phyloP scores from a whole-genome alignment of 371 early-diverging fungal species.

The Conidiobolus coronatus region DNA sequence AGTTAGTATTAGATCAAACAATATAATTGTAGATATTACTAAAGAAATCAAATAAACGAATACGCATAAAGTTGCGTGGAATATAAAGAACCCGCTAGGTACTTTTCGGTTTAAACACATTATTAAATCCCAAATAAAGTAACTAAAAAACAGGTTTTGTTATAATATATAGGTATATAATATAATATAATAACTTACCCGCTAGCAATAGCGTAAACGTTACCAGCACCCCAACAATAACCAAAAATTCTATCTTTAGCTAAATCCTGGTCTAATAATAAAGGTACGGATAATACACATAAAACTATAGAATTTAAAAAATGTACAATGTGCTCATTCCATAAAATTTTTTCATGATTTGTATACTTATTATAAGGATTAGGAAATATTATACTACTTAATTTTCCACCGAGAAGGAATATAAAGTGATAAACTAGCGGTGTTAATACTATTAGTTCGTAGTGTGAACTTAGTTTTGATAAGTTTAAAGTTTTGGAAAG shows the following conservation, averaged over 20 bases:
- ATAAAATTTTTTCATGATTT: constrained; percentile 8
- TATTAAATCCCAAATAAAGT: not conserved
- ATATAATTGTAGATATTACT: not conserved
- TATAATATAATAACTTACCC: constrained; percentile 28
- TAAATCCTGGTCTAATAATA: constrained; percentile 35
- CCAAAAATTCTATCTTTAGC: constrained; percentile 45
- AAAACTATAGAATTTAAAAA: constrained; percentile 26
- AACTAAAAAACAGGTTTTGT: not conserved
- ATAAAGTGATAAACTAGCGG: no score
- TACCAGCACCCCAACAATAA: constrained; percentile 36
- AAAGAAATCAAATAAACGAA: not conserved
- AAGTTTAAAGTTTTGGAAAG: no score
- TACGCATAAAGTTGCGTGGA: not conserved
- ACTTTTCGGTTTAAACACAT: not conserved
- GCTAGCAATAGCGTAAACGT: constrained; percentile 55
- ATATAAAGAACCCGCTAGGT: not conserved
- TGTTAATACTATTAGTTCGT: no score
- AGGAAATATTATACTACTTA: constrained; percentile 1
- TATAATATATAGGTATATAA: not conserved
- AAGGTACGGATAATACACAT: constrained; percentile 26
- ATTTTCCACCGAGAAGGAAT: no score
- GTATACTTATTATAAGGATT: constrained; percentile 4
- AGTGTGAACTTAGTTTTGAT: no score
- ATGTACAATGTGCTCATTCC: constrained; percentile 47
- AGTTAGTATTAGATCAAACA: no score